phyloP scores from a whole-genome alignment of 805 yeast species.

The Clavispora santaluciae region DNA sequence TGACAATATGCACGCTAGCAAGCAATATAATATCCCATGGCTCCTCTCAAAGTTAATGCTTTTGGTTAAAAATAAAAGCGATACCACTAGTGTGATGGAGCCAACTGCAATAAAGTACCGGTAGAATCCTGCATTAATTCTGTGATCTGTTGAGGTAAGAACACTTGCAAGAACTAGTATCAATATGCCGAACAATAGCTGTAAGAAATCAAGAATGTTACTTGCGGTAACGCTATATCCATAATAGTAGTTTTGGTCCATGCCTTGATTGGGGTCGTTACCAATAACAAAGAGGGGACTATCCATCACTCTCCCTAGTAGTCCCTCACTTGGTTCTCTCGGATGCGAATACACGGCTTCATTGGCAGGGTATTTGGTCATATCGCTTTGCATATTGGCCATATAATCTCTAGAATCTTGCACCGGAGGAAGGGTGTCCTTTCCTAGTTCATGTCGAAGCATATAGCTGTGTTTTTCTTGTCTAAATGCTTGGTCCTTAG shows the following conservation, averaged over 20 bases:
- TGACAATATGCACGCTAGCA: conserved; percentile 29
- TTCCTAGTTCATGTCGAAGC: neutral
- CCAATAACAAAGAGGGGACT: conserved; percentile 4
- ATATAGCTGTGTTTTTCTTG: neutral
- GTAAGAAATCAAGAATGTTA: conserved; percentile 27
- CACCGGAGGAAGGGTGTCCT: conserved; percentile 22
- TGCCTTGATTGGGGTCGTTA: neutral
- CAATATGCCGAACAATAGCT: conserved; percentile 24
- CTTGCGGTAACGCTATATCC: conserved; percentile 21
- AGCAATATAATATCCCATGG: conserved; percentile 38
- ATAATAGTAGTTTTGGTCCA: neutral
- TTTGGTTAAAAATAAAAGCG: conserved; percentile 32
- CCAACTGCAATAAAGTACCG: conserved; percentile 35
- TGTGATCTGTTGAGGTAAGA: conserved; percentile 19
- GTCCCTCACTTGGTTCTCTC: neutral
- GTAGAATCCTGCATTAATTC: conserved; percentile 24
- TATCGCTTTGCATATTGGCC: neutral
- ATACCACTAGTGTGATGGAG: conserved; percentile 26
- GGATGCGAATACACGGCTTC: conserved; percentile 2
- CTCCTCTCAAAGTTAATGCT: conserved; percentile 35
- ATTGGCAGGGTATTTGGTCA: neutral
- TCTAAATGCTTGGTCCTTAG: neutral
- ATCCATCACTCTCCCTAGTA: conserved; percentile 5
- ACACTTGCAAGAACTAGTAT: conserved; percentile 25
- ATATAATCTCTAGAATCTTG: conserved; percentile 17